phyloP scores from a whole-genome alignment of 129 eudicot species.

The Rutidosis leptorrhynchoides region DNA sequence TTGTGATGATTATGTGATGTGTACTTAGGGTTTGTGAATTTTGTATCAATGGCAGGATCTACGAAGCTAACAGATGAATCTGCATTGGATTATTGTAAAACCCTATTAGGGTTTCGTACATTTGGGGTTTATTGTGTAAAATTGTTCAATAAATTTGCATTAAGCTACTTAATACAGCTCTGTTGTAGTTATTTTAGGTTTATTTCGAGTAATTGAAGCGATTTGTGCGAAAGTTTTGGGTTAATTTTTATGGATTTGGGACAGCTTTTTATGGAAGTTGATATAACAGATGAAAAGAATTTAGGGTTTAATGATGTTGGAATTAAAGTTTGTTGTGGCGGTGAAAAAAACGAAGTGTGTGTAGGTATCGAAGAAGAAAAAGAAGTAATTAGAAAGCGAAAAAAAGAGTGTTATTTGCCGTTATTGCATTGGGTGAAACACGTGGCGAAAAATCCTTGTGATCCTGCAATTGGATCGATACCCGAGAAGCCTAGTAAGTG shows the following conservation, averaged over 20 bases:
- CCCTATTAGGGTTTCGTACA: constrained; percentile 20
- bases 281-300: constrained; percentile 12
- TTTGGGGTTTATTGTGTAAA: constrained; percentile 10
- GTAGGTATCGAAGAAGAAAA: constrained; percentile 38
- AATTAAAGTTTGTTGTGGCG: constrained; percentile 18
- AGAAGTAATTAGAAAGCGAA: constrained; percentile 46
- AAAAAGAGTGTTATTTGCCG: constrained; percentile 37
- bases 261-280: constrained; percentile 15
- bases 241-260: constrained; percentile 18
- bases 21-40: constrained; percentile 18
- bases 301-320: constrained; percentile 19
- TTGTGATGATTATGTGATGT: constrained; percentile 4
- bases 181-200: constrained; percentile 9
- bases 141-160: not conserved
- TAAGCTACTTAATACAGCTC: not conserved
- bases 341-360: constrained; percentile 29
- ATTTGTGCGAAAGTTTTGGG: not conserved
- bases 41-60: constrained; percentile 30
- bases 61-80: constrained; percentile 18
- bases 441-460: constrained; percentile 65
- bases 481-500: constrained; percentile 61
- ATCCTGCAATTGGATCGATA: constrained; percentile 46
- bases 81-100: constrained; percentile 18
- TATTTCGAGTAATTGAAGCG: not conserved
- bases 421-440: constrained; percentile 58